phyloP scores from a whole-genome alignment of 192 early-diverging fungal species.

The Pilaira anomala region DNA sequence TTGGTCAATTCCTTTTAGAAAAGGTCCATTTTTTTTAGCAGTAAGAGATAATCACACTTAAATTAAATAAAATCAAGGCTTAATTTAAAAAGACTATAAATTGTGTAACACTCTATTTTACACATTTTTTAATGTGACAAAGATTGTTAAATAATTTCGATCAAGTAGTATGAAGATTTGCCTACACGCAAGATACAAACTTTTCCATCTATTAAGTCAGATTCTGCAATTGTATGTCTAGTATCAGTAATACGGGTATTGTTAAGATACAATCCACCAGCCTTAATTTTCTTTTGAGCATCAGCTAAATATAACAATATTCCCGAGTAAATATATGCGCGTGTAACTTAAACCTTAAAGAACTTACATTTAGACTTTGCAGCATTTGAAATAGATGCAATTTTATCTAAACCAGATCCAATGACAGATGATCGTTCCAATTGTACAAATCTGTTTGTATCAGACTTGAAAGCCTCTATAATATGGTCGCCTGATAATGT shows the following conservation, averaged over 20 bases:
- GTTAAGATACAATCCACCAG: slow-evolving; percentile 84
- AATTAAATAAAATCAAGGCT: no score
- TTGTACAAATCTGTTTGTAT: slow-evolving; percentile 51
- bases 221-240: slow-evolving; percentile 34
- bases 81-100: no score
- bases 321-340: background rate
- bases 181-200: slow-evolving; percentile 74
- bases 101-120: no score
- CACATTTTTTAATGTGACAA: background rate
- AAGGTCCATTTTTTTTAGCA: no score
- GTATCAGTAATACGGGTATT: slow-evolving; percentile 52
- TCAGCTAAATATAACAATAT: slow-evolving; percentile 49
- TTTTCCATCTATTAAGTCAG: slow-evolving; percentile 61
- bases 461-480: slow-evolving; percentile 68
- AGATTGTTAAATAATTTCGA: slow-evolving; percentile 33
- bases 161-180: slow-evolving; percentile 73
- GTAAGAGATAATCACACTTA: no score
- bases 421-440: slow-evolving; percentile 40
- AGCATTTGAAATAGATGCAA: slow-evolving; percentile 59
- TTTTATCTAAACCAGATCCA: slow-evolving; percentile 52
- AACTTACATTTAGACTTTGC: slow-evolving; percentile 66
- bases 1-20: no score
- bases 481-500: slow-evolving; percentile 53
- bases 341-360: background rate
- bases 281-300: slow-evolving; percentile 68